Percentiles rank a stretch among this genome's conserved stretches.
Evolutionary conservation across 2,329 filamentous ascomycete species (phyloP).

Genomic region (Nemania abortiva): DNA sequence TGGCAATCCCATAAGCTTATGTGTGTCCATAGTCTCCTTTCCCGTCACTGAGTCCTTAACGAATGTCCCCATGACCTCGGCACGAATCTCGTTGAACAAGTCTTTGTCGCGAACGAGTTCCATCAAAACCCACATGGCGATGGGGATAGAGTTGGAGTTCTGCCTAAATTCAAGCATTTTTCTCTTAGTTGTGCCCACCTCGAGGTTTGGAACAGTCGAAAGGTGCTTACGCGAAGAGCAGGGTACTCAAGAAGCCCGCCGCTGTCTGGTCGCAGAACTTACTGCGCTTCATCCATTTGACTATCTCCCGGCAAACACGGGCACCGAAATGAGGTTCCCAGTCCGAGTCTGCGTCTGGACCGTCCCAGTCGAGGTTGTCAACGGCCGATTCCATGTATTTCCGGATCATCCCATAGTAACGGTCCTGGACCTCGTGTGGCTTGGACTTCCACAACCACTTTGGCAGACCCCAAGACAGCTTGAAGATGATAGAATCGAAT

Average conservation of each 20-base stretch:
- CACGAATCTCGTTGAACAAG: too few relatives aligned
- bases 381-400: background rate
- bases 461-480: background rate
- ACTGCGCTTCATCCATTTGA: background rate
- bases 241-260: too few relatives aligned
- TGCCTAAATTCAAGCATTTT: too few relatives aligned
- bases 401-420: background rate
- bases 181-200: too few relatives aligned
- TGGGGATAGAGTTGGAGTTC: too few relatives aligned
- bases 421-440: background rate
- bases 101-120: too few relatives aligned
- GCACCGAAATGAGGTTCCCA: constrained; percentile 4
- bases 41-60: too few relatives aligned
- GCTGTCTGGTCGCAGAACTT: too few relatives aligned
- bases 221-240: background rate
- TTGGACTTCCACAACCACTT: background rate
- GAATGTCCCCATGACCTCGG: too few relatives aligned
- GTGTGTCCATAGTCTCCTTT: background rate
- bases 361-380: constrained; percentile 4
- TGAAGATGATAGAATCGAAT: background rate
- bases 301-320: background rate
- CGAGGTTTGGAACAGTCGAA: too few relatives aligned
- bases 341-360: background rate
- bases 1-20: background rate
- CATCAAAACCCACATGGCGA: too few relatives aligned